Evolutionary conservation across 2,329 filamentous ascomycete genomes (phyloP).

Genomic region (Thielaviopsis punctulata): DNA sequence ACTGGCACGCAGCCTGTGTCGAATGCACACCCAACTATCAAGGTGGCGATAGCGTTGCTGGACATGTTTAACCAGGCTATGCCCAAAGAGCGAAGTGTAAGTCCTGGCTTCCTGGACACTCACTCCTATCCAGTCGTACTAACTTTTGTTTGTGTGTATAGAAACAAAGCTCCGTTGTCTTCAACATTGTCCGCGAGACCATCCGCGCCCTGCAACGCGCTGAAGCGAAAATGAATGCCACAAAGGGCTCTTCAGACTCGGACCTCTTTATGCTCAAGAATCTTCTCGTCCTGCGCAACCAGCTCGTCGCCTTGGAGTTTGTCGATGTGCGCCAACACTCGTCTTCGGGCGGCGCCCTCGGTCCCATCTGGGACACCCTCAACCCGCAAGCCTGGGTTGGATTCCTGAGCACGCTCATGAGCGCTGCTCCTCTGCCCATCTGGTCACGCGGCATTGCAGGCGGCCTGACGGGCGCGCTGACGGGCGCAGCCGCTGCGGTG

Average conservation of each 20-base stretch:
- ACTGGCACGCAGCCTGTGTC: constrained; percentile 33
- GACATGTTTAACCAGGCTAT: constrained; percentile 46
- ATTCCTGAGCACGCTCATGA: constrained; percentile 41
- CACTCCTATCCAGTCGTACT: constrained; percentile 12
- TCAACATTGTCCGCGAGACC: constrained; percentile 72
- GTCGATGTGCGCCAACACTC: constrained; percentile 42
- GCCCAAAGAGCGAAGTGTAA: constrained; percentile 45
- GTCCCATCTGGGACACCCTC: constrained; percentile 47
- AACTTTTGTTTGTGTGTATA: constrained; percentile 19
- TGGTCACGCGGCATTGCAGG: constrained; percentile 22
- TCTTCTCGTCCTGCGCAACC: constrained; percentile 84
- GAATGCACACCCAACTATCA: constrained; percentile 40
- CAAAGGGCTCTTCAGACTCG: constrained; percentile 45
- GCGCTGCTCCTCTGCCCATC: constrained; percentile 26
- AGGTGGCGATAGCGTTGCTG: constrained; percentile 39
- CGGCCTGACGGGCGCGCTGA: constrained; percentile 8
- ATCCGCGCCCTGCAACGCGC: constrained; percentile 68
- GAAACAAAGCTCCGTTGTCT: constrained; percentile 37
- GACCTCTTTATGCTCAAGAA: constrained; percentile 93
- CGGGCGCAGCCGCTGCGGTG: constrained; percentile 22
- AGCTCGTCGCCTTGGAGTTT: constrained; percentile 91
- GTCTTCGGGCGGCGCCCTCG: constrained; percentile 26
- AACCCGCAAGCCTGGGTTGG: constrained; percentile 40
- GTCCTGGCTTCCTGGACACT: constrained; percentile 15
- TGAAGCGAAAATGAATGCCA: constrained; percentile 50